phyloP scores from a whole-genome alignment of 2,329 filamentous ascomycete genomes.

The Aspergillus sp. region DNA sequence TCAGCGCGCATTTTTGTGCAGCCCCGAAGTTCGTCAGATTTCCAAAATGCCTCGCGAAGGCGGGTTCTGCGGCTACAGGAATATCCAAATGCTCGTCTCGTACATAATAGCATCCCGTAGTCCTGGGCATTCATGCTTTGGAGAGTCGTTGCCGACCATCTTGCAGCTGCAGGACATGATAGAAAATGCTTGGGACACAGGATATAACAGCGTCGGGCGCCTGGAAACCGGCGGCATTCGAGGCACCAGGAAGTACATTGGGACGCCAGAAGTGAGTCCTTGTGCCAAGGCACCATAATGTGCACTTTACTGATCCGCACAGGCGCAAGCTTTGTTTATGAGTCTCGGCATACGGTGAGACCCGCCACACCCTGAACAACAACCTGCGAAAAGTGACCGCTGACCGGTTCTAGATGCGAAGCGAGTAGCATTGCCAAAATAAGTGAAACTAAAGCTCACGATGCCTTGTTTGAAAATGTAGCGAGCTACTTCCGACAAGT shows the following conservation, averaged over 20 bases:
- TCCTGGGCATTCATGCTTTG: conserved; percentile 60
- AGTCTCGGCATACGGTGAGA: conserved; percentile 65
- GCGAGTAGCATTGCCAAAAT: conserved; percentile 57
- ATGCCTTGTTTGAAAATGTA: conserved; percentile 64
- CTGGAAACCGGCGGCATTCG: conserved; percentile 81
- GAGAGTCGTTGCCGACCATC: conserved; percentile 66
- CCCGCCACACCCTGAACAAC: not conserved
- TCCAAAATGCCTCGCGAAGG: conserved; percentile 80
- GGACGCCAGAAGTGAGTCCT: conserved; percentile 73
- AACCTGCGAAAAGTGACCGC: not conserved
- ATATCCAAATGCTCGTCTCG: conserved; percentile 87
- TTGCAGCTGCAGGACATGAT: conserved; percentile 82
- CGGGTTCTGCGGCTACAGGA: conserved; percentile 91
- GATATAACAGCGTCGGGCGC: conserved; percentile 71
- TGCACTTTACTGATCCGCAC: conserved; percentile 9
- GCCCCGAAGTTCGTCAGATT: conserved; percentile 71
- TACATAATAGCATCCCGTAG: conserved; percentile 64
- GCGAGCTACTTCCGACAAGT: conserved; percentile 70
- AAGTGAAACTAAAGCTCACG: conserved; percentile 46
- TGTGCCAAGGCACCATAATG: not conserved
- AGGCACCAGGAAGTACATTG: conserved; percentile 92
- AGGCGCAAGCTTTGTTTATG: conserved; percentile 77
- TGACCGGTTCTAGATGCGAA: conserved; percentile 49
- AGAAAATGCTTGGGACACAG: conserved; percentile 82
- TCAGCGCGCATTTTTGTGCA: conserved; percentile 74